Base-by-base conservation (phyloP, 345 rosid species). In the Lagerstroemia speciosa region DNA sequence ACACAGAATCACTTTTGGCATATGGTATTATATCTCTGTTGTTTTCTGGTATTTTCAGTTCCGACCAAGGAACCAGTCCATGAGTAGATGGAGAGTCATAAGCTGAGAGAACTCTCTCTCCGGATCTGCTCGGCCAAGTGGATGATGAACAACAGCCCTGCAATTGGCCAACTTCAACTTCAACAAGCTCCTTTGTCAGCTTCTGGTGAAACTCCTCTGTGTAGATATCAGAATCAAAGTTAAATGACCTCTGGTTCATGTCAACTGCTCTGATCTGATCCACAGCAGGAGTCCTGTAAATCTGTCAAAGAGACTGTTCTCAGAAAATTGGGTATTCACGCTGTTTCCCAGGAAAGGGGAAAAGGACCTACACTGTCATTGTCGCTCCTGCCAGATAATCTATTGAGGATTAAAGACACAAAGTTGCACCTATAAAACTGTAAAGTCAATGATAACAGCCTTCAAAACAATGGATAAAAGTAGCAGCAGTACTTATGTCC, bases 351-450 rank as follows among this genome's bases (percentile, higher is more conserved):
- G 57, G 33, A 37, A 53, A 55, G 60, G 68, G 55, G 29, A 45
- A 69, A 68, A 43, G 69, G 71, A 68, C 91, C 68, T 87, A 89
- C 93, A 48, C 79, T 76, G 19, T 76, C 81, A 71, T 80, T 79
- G 29, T 72, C 72, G 55, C 67, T 75, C 27, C 63, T 70, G 37
- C 87, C 85, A 67, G 80, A 69, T 64, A 82, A 75, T 81, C 84
- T 81, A 62, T 80, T 71, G 41, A 89, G 81, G 76, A 89, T 84
- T 73, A 77, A 8, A 70, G 90, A 78, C 74, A 85, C 79, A 67
- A 89, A 40, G 71, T 81, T 83, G 43, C 29, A 64, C 96, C 96
- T 89, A 84, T 67, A 62, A 29, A 37, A 24, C 29, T 58, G 33
- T 9, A 14, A 53, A 58, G 33, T 53, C 9, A n/a, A 8, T 26